phyloP scores from a whole-genome alignment of 1,139 yeast genomes.

The Hyphopichia fennica region DNA sequence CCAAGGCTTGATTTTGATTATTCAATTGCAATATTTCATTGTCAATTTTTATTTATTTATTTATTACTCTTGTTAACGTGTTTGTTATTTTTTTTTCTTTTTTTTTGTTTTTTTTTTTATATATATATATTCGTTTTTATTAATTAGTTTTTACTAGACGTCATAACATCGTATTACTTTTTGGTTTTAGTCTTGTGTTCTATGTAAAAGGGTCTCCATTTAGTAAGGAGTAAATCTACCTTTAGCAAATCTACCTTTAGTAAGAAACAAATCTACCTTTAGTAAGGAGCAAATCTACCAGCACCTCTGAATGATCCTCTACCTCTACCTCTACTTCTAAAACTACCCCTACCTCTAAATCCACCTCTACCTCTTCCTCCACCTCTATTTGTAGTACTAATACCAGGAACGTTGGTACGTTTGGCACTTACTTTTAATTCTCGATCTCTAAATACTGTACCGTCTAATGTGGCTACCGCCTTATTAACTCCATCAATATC shows the following conservation, averaged over 20 bases:
- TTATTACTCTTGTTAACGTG: conserved; percentile 2
- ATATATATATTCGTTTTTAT: too few species aligned
- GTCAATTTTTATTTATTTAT: background rate
- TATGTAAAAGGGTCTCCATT: too few species aligned
- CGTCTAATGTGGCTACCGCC: conserved; percentile 66
- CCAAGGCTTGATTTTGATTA: background rate
- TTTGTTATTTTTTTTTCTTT: background rate
- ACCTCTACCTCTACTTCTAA: conserved; percentile 27
- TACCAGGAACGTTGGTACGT: conserved; percentile 79
- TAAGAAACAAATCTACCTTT: conserved; percentile 8
- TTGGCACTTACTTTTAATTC: conserved; percentile 71
- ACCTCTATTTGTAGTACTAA: conserved; percentile 48
- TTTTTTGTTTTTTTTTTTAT: too few species aligned
- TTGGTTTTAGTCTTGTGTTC: too few species aligned
- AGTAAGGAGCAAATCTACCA: conserved; percentile 18
- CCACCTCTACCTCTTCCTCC: conserved; percentile 29
- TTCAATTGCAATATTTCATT: background rate
- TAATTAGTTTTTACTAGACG: too few species aligned
- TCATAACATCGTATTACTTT: too few species aligned
- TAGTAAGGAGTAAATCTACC: background rate
- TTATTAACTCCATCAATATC: conserved; percentile 60
- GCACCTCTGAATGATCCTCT: conserved; percentile 25
- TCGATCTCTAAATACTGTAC: conserved; percentile 65
- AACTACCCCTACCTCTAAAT: conserved; percentile 18
- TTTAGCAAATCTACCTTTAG: conserved; percentile 4